Evolutionary conservation across 306 rosid species (phyloP).

Genomic region (Quercus alba): DNA sequence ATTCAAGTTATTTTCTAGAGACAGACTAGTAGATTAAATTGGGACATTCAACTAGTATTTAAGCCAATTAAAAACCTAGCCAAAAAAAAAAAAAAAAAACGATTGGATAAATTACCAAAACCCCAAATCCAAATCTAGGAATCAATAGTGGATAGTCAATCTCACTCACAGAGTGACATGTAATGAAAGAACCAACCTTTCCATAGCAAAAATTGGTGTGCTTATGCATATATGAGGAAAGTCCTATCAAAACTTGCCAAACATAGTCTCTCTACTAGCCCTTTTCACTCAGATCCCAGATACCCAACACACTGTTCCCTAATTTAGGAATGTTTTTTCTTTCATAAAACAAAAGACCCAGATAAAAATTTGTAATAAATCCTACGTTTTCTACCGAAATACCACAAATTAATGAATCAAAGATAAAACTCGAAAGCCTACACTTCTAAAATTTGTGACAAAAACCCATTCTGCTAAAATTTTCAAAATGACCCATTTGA

Average conservation of each 20-base stretch:
- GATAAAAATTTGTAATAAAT: neutral
- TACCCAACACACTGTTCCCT: neutral
- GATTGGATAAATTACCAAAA: neutral
- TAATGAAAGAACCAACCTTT: neutral
- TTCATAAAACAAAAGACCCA: neutral
- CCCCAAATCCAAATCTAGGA: neutral
- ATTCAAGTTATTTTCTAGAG: neutral
- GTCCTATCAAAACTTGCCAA: constrained; percentile 7
- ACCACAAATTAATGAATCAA: neutral
- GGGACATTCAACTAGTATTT: neutral
- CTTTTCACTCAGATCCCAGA: neutral
- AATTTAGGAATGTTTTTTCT: neutral
- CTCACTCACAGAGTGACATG: neutral
- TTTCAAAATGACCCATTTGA: neutral
- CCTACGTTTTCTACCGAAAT: neutral
- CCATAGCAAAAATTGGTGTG: neutral
- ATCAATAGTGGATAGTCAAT: neutral
- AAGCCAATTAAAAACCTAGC: neutral
- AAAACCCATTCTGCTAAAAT: constrained; percentile 17
- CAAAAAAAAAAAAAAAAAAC: too few species aligned
- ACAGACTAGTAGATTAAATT: neutral
- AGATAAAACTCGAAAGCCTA: too few species aligned
- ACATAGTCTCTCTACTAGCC: neutral
- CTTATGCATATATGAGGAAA: neutral
- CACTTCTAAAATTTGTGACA: too few species aligned